Conservation (phyloP, 148 eudicot species). For the Vaccinium myrtillus region DNA sequence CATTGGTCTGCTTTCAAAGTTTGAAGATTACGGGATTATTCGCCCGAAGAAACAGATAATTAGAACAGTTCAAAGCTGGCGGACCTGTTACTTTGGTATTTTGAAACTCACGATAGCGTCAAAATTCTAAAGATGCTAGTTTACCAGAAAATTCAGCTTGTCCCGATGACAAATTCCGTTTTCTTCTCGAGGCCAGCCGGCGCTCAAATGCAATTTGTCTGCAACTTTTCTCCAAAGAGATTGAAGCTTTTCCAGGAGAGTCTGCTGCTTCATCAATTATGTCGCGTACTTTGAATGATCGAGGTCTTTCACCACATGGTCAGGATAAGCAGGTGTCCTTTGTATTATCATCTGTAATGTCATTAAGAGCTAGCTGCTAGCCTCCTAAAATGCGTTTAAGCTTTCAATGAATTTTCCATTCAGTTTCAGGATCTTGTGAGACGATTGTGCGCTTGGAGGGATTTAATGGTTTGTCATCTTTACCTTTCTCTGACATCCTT, state of each 20-base stretch:
- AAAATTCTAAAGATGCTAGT: constrained; percentile 37
- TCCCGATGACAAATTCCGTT: constrained; percentile 62
- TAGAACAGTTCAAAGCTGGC: neutral
- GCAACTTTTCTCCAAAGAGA: constrained; percentile 77
- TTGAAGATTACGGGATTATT: neutral
- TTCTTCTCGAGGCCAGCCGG: constrained; percentile 75
- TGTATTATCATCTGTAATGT: neutral
- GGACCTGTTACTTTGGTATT: constrained; percentile 14
- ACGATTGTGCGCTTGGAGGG: constrained; percentile 90
- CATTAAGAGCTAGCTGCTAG: neutral
- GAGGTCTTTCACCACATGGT: constrained; percentile 22
- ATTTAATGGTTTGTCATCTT: constrained; percentile 64
- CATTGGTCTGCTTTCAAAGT: neutral
- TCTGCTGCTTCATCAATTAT: constrained; percentile 83
- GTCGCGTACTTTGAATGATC: constrained; percentile 64
- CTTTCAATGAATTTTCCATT: constrained; percentile 13
- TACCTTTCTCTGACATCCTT: neutral
- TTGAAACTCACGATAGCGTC: constrained; percentile 6
- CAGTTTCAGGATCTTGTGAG: constrained; percentile 77
- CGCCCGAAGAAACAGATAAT: neutral
- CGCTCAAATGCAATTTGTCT: constrained; percentile 79
- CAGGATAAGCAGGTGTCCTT: constrained; percentile 40
- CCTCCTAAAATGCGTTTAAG: constrained; percentile 6
- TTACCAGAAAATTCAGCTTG: constrained; percentile 55
- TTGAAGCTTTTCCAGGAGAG: constrained; percentile 83